A percentile compares a stretch with the other conserved stretches of the same genome.
Evolutionary conservation across 257 asterid species (phyloP).

Genomic region (Primulina eburnea): DNA sequence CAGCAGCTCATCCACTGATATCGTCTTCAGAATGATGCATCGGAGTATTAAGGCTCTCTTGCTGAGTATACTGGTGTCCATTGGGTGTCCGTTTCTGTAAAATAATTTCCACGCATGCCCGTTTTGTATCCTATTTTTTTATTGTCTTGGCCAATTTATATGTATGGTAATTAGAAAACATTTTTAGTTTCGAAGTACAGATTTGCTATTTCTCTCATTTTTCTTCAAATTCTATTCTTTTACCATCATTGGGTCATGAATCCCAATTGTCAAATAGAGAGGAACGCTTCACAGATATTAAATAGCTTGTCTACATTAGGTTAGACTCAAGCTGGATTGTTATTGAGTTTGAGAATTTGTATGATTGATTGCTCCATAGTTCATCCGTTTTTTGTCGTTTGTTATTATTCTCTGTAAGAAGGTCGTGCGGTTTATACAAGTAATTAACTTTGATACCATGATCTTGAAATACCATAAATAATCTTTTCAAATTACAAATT

Average conservation of each 20-base stretch:
- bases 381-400: too few species aligned
- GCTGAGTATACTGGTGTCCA: constrained; percentile 25
- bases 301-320: too few species aligned
- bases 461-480: too few species aligned
- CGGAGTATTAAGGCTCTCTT: constrained; percentile 19
- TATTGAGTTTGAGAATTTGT: too few species aligned
- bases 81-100: constrained; percentile 43
- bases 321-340: too few species aligned
- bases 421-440: too few species aligned
- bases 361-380: too few species aligned
- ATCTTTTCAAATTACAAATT: too few species aligned
- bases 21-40: constrained; percentile 16
- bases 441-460: too few species aligned
- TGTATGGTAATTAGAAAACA: constrained; percentile 32
- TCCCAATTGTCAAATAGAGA: too few species aligned
- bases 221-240: neutral
- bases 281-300: too few species aligned
- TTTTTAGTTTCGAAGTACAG: constrained; percentile 10
- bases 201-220: neutral
- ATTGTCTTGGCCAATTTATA: constrained; percentile 27
- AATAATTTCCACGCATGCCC: constrained; percentile 11
- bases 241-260: constrained; percentile 6
- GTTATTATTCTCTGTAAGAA: too few species aligned
- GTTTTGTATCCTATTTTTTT: neutral
- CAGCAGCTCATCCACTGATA: constrained; percentile 40